A percentile compares a stretch with the other conserved stretches of the same genome.
These are phyloP conservation scores for Vigna mungo DNA, from an alignment of 306 rosid genomes.

Conservation along the genomic window DNA sequence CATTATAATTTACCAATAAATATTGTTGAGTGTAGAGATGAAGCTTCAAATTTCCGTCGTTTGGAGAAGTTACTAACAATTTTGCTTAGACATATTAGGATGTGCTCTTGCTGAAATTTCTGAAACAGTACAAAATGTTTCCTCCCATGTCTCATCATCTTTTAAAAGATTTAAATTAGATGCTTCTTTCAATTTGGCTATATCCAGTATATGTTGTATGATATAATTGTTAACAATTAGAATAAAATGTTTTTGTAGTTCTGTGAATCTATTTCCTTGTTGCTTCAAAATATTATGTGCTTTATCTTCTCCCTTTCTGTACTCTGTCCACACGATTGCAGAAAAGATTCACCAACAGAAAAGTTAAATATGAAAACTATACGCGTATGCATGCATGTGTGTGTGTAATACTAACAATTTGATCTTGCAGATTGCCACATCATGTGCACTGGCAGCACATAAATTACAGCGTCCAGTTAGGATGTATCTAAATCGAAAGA, in stretches of 20 bases:
- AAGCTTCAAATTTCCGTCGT: conserved; percentile 1
- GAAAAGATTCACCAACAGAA: no score
- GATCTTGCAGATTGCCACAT: conserved; percentile 67
- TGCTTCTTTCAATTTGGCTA: background rate
- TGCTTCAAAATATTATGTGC: no score
- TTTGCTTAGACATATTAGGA: no score
- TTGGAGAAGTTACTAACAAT: conserved; percentile 1
- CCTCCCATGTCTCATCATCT: background rate
- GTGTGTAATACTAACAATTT: background rate
- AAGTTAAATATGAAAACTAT: no score
- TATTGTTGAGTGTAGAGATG: background rate
- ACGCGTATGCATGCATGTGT: background rate
- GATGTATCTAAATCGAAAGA: conserved; percentile 74
- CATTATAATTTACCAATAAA: background rate
- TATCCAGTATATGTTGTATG: no score
- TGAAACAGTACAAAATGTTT: background rate
- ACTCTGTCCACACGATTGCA: no score
- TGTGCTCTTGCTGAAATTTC: background rate
- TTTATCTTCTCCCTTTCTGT: no score
- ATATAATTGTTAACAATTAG: background rate
- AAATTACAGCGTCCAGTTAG: conserved; percentile 73
- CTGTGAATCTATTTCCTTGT: no score
- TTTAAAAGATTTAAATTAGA: no score
- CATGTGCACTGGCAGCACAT: conserved; percentile 90
- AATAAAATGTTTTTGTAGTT: no score